Conservation (phyloP, 2,329 filamentous ascomycete species). For the Akanthomyces muscarius region DNA sequence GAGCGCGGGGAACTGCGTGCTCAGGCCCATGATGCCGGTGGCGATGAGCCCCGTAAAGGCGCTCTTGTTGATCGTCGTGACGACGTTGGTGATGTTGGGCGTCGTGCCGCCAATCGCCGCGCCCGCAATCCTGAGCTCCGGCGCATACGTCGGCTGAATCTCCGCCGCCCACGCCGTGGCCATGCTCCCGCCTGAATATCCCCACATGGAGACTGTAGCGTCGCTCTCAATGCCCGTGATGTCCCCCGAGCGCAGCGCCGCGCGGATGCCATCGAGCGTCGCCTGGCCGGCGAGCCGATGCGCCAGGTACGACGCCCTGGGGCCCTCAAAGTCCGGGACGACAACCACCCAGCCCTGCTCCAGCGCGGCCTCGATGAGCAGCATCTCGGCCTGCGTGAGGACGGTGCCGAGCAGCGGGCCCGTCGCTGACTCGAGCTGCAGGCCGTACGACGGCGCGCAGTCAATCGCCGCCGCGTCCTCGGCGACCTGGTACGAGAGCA, state of each 20-base stretch:
- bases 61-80: constrained; percentile 20
- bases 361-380: constrained; percentile 29
- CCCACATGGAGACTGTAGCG: constrained; percentile 43
- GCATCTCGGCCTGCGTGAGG: constrained; percentile 23
- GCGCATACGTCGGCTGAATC: constrained; percentile 26
- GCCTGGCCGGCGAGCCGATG: constrained; percentile 39
- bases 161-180: constrained; percentile 24
- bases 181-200: constrained; percentile 27
- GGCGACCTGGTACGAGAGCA: constrained; percentile 42
- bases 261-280: constrained; percentile 42
- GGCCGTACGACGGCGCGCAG: constrained; percentile 26
- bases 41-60: constrained; percentile 22
- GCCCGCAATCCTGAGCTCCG: constrained; percentile 24
- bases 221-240: constrained; percentile 29
- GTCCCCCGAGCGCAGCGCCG: constrained; percentile 29
- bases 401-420: constrained; percentile 36
- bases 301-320: constrained; percentile 39
- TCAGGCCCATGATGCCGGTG: constrained; percentile 22
- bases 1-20: constrained; percentile 22
- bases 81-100: constrained; percentile 20
- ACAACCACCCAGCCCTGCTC: constrained; percentile 44
- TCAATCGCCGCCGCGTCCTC: constrained; percentile 38
- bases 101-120: constrained; percentile 25
- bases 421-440: constrained; percentile 20
- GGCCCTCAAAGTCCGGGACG: constrained; percentile 45